Conservation (phyloP, 176 grass and related monocot species). For the Paspalum vaginatum region DNA sequence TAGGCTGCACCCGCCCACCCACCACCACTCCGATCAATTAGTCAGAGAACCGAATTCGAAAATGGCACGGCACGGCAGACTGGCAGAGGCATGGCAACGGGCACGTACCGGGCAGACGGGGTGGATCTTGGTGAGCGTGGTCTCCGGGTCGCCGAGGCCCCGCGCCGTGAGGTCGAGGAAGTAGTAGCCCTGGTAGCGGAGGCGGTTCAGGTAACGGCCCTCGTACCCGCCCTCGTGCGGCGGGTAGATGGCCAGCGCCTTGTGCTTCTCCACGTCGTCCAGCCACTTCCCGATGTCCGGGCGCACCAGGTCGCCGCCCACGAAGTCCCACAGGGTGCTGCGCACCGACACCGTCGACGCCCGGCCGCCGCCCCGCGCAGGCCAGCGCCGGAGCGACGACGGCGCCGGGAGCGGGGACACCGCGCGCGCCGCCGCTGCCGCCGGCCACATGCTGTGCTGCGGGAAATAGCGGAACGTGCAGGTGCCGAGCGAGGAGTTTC, state of each 20-base stretch:
- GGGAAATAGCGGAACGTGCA: too few relatives aligned
- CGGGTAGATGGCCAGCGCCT: conserved; percentile 82
- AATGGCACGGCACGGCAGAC: too few relatives aligned
- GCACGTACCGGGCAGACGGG: conserved; percentile 75
- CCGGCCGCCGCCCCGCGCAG: neutral
- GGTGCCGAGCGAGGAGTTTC: too few relatives aligned
- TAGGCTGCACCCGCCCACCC: conserved; percentile 58
- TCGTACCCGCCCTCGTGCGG: conserved; percentile 98
- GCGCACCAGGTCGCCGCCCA: conserved; percentile 74
- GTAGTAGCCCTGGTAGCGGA: conserved; percentile 81
- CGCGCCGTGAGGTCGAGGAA: conserved; percentile 90
- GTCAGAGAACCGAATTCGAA: too few relatives aligned
- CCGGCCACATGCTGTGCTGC: conserved; percentile 48
- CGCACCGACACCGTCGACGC: conserved; percentile 34
- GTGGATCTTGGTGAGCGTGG: conserved; percentile 90
- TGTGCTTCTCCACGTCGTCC: conserved; percentile 88
- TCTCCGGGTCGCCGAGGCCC: conserved; percentile 82
- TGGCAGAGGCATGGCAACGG: neutral
- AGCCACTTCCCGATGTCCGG: conserved; percentile 80
- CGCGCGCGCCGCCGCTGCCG: conserved; percentile 39
- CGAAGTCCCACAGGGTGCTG: conserved; percentile 54
- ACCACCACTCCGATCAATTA: conserved; percentile 1
- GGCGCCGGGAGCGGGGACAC: conserved; percentile 41
- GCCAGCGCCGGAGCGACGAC: neutral
- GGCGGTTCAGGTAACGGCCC: conserved; percentile 83